Base-by-base conservation (phyloP, 2,329 filamentous ascomycete genomes). In the Penicillium corylophilum region DNA sequence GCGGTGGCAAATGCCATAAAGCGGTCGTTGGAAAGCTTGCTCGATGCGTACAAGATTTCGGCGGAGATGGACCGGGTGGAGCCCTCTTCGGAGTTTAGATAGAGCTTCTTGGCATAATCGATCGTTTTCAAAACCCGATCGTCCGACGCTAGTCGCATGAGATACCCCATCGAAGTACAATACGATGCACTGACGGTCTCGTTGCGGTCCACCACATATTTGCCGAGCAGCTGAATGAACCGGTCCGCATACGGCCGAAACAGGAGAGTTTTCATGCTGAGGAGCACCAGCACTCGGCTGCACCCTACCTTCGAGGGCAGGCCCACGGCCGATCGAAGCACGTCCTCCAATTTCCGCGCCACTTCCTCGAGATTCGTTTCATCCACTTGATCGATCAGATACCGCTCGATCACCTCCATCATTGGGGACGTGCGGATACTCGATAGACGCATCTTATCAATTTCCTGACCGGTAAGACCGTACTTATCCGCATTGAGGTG, bases 261-360 rank as follows among this genome's bases (percentile, higher is more conserved):
- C 26, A 92, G 77, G 33, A 86, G 80, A 31, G 82, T 84, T 12
- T 90, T 84, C 45, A 92, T 93, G 45, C 90, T 89, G 7, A 99
- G 79, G 0, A 90, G 92, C 7, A 89, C 88, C 28, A 99, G 79
- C 2, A 96, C 86, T 49, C 90, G 84, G 57, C 88, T 89, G 64
- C 91, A 95, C 33, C 91, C 94, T 43, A 97, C 88, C 75, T 97
- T 97, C 0, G 91, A 95, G 2, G 93, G 93, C 73, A 97, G 85
- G 1, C 92, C 93, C 33, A 99, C 85, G 1, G 92, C 89, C 23
- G 82, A 85, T 68, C 93, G 94, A 72, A 97, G 90, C 0, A 88
- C 86, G 26, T 82, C 80, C 68, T 94, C 87, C 0, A 99, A 79
- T 40, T 79, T 82, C 2, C 86, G 84, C 31, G 86, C 84, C 9